phyloP scores from a whole-genome alignment of 169 alveolate genomes.

The Plasmodium sp. region DNA sequence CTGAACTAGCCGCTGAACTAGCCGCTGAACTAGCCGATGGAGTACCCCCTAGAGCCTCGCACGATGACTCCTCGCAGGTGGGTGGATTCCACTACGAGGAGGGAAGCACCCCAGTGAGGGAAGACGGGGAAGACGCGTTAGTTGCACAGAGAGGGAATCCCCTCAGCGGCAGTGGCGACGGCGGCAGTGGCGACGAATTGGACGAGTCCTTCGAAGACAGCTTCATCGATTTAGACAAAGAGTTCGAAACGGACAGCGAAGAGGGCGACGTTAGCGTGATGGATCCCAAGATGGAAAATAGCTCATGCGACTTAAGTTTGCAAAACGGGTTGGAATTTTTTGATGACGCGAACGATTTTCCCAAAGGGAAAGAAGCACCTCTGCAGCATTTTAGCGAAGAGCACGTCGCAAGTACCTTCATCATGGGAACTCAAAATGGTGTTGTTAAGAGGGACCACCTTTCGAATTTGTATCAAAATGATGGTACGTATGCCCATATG shows the following conservation, averaged over 20 bases:
- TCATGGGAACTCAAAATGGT: not conserved
- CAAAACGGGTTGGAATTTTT: not conserved
- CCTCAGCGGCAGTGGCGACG: not conserved
- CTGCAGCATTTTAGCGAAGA: not conserved
- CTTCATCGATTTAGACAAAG: conserved; percentile 55
- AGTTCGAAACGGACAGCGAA: conserved; percentile 59
- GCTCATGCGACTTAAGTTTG: not conserved
- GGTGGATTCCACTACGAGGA: not conserved
- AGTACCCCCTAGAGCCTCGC: not conserved
- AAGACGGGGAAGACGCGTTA: not conserved
- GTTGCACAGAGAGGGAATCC: not conserved
- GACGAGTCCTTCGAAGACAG: conserved; percentile 4
- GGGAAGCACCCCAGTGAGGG: not conserved
- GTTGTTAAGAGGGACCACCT: not conserved
- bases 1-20: no score
- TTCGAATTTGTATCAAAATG: not conserved
- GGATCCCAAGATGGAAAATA: not conserved
- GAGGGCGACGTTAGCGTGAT: not conserved
- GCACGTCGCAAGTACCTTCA: not conserved
- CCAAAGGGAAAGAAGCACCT: not conserved
- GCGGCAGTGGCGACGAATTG: not conserved
- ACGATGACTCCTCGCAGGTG: not conserved
- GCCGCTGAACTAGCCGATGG: not conserved
- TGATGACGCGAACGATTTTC: not conserved
- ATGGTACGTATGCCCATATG: not conserved